Base-by-base conservation (phyloP, 2,329 filamentous ascomycete species). In the Cadophora luteo-olivacea region DNA sequence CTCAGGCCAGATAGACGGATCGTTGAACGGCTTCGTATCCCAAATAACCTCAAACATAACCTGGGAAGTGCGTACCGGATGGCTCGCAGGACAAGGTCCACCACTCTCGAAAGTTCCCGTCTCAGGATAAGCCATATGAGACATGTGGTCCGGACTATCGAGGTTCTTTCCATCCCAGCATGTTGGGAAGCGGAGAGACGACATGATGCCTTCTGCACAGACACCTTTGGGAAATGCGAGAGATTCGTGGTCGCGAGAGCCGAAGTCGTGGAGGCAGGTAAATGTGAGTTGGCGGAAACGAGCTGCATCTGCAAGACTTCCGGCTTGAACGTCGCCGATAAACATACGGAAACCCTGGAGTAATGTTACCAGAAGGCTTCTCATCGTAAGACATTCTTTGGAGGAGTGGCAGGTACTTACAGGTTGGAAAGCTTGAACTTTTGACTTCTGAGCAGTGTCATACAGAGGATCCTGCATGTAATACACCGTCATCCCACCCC, bases 101-200 rank as follows among this genome's bases (percentile, higher is more conserved):
- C 41, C 45, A 52, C 65, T 68, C 62, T 73, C 72, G 25, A 73
- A 73, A n/a, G 72, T 72, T 22, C 72, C 72, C 3, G 45, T 70
- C 11, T 63, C 67, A 38, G 79, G 78, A 76, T 74, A 74, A 6
- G 72, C 58, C 63, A 74, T 70, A 58, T 74, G 72, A 25, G 66
- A 38, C 71, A 73, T 70, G 60, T 89, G 86, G 77, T 88, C 81
- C 0, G 79, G 64, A 4, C 63, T 66, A 45, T 71, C 70, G 32
- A 71, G 68, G 61, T 71, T 71, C 51, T 60, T 62, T 8, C 88
- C 88, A 68, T 90, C 83, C 88, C 88, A 90, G 80, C 63, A 70
- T 4, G 83, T 73, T n/a, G 72, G 71, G 61, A 79, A 79, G 4
- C 77, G 72, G 19, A 77, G 55, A 48, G 77, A 77, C 11, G 74